These are phyloP conservation scores for Luzula sylvatica DNA, from an alignment of 176 grass and related monocot genomes.

Conservation along the genomic window DNA sequence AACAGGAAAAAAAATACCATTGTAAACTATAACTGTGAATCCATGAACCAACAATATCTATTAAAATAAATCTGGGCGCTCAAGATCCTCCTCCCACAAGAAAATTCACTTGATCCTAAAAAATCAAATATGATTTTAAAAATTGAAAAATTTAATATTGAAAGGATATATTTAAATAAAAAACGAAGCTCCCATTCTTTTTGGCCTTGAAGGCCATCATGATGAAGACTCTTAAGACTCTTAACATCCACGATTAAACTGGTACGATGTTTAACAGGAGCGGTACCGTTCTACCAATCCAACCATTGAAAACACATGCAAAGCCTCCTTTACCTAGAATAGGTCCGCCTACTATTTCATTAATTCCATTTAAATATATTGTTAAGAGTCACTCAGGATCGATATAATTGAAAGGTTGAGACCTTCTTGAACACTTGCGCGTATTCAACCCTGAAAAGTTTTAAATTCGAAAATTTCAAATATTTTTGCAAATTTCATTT, in stretches of 20 bases:
- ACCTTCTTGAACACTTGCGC: no score
- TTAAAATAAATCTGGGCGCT: constrained; percentile 86
- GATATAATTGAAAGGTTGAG: no score
- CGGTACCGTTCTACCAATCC: constrained; percentile 98
- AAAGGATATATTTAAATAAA: constrained; percentile 6
- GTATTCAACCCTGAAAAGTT: no score
- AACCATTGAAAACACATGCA: constrained; percentile 97
- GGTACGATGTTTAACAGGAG: constrained; percentile 90
- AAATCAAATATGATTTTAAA: neutral
- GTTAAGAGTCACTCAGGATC: no score
- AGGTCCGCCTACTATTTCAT: no score
- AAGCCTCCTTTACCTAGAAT: constrained; percentile 97
- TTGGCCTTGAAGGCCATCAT: constrained; percentile 98
- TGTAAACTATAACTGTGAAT: no score
- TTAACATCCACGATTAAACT: constrained; percentile 94
- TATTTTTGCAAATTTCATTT: no score
- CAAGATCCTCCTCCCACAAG: constrained; percentile 94
- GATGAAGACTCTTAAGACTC: constrained; percentile 93
- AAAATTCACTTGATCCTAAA: constrained; percentile 95
- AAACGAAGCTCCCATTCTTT: constrained; percentile 96
- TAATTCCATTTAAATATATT: no score
- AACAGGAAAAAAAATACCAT: no score
- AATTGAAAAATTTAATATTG: neutral
- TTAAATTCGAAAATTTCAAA: no score
- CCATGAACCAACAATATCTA: no score